Evolutionary conservation across 352 stramenopile genomes (phyloP).

Genomic region (Pilasporangium apinafurcum): DNA sequence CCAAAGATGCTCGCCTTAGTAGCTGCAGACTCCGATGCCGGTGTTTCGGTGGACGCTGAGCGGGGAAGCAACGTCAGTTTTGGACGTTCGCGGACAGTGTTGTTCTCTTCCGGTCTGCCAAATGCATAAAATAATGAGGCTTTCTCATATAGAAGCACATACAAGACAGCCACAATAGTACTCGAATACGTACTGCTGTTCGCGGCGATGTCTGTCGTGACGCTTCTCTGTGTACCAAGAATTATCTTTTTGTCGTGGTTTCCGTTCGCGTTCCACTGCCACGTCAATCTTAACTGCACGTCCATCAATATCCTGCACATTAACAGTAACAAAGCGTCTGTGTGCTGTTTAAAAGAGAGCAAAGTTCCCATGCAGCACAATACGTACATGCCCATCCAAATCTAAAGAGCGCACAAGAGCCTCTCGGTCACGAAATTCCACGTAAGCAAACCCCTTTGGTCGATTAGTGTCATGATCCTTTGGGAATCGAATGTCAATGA

Average conservation of each 20-base stretch:
- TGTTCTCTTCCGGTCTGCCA: slow-evolving; percentile 3
- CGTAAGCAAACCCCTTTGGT: slow-evolving; percentile 81
- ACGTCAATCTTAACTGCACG: slow-evolving; percentile 70
- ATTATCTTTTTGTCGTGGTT: slow-evolving; percentile 30
- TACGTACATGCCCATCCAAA: slow-evolving; percentile 27
- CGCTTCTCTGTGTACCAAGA: slow-evolving; percentile 52
- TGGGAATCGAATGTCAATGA: slow-evolving; percentile 67
- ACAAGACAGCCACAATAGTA: not conserved
- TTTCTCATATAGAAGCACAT: not conserved
- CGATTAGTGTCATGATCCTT: slow-evolving; percentile 57
- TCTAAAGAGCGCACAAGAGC: slow-evolving; percentile 56
- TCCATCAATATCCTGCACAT: slow-evolving; percentile 20
- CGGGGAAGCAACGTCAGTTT: slow-evolving; percentile 58
- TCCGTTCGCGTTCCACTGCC: slow-evolving; percentile 45
- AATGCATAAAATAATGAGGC: not conserved
- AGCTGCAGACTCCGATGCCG: slow-evolving; percentile 15
- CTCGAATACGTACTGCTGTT: slow-evolving; percentile 21
- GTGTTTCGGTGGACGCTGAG: slow-evolving; percentile 26
- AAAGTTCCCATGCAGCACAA: not conserved
- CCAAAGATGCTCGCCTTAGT: slow-evolving; percentile 71
- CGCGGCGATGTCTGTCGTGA: slow-evolving; percentile 18
- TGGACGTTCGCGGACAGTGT: slow-evolving; percentile 24
- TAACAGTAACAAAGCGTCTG: slow-evolving; percentile 1
- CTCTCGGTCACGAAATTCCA: slow-evolving; percentile 72
- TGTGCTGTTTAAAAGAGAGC: too few relatives aligned